These are phyloP conservation scores for Mycena galericulata DNA, from an alignment of 768 basidiomycete species.

Conservation along the genomic window DNA sequence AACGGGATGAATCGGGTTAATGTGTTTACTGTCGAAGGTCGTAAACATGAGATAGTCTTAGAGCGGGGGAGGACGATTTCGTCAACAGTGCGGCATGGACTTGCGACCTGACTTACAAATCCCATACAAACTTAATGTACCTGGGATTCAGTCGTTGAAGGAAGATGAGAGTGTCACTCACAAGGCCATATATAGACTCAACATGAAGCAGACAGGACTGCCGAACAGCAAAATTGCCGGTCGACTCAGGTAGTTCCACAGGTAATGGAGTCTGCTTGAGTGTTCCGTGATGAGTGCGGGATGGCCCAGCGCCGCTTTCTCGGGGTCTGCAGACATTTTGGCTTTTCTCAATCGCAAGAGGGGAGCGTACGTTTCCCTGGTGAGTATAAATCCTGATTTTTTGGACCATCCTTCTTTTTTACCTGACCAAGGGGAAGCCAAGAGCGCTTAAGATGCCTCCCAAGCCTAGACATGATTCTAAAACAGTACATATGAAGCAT, in stretches of 20 bases:
- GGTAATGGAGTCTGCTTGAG: constrained; percentile 45
- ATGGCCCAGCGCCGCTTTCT: constrained; percentile 46
- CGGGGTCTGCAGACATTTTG: constrained; percentile 45
- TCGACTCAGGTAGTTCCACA: constrained; percentile 67
- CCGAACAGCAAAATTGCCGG: constrained; percentile 65
- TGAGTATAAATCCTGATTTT: not conserved
- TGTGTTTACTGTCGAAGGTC: constrained; percentile 62
- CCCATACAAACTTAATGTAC: constrained; percentile 55
- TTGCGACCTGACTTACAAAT: constrained; percentile 38
- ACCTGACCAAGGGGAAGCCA: constrained; percentile 57
- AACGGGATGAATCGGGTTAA: constrained; percentile 14
- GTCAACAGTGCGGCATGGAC: not conserved
- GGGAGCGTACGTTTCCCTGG: constrained; percentile 69
- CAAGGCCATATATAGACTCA: constrained; percentile 77
- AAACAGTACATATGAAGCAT: not conserved
- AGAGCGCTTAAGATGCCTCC: constrained; percentile 50
- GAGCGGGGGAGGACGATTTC: too few relatives aligned
- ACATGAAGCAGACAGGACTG: constrained; percentile 73
- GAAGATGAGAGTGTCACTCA: constrained; percentile 42
- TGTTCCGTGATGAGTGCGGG: constrained; percentile 34
- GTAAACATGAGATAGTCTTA: constrained; percentile 68
- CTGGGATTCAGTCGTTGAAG: too few relatives aligned
- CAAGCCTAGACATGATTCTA: constrained; percentile 38
- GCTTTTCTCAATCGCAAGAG: constrained; percentile 56
- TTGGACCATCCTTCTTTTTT: not conserved